Base-by-base conservation (phyloP, 805 yeast species). In the Yamadazyma sp. region DNA sequence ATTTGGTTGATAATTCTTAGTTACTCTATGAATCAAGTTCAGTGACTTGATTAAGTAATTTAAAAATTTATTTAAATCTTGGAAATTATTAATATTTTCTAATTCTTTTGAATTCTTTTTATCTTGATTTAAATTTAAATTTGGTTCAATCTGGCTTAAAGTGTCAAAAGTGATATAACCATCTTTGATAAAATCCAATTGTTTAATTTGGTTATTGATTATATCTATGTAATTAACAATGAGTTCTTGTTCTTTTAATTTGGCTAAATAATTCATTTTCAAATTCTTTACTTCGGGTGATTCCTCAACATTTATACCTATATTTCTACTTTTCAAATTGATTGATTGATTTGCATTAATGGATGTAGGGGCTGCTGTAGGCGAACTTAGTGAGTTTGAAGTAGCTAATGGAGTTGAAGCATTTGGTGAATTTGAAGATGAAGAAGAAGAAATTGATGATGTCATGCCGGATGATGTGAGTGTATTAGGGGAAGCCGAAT, bases 81-180 rank as follows among this genome's bases (percentile, higher is more conserved):
- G 60, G 15, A 63, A 47, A 36, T 64, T 62, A 42, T 58, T 61
- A 30, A 67, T 63, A 12, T 56, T 53, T 33, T 65, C 72, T 13
- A 67, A 42, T 41, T 36, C 40, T 15, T 31, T 36, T 11, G 31
- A 29, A 2, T 31, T 15, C 16, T 31, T 24, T 4, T 26, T 26
- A 9, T 21, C 27, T n/a, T 25, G 23, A 23, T 25, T 25, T 12
- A 21, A n/a, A 25, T 31, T 28, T 7, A 7, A 14, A 26, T 21
- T 24, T 8, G 35, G 33, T 9, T 24, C 31, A 13, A 44, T 37
- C 23, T 53, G 46, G 31, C 55, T 56, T 24, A 66, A 48, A 2
- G 70, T 70, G 45, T 66, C 72, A 34, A 62, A 53, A 0, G 72
- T 60, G 31, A 67, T 65, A 25, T 65, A 69, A 4, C 73, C 73